Evolutionary conservation across 345 rosid species (phyloP), one percentile per base, ranked within the genome.

Genomic region (Laguncularia racemosa): DNA sequence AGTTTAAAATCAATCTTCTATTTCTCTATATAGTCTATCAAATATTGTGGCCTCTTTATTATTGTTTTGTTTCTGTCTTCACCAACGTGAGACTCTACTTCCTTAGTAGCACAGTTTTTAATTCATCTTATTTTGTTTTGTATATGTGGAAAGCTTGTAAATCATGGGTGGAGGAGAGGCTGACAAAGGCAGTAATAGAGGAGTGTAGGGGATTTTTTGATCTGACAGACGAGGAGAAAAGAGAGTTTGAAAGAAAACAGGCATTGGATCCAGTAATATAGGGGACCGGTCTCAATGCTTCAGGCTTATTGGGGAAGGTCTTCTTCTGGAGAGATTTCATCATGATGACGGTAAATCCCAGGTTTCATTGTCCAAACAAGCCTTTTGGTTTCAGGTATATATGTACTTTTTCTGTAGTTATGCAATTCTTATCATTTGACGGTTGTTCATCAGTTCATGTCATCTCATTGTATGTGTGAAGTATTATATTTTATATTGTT

Each of bases 251-350:
- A 57, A 77, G 71, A 17, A 76, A 81, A 49, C 56, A 73, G 56
- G 76, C 73, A 2, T 38, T 71, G 70, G 86, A 78, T 16, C 76
- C 86, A 2, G 68, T 78, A 16, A 64, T 75, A 50, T 71, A 54
- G 49, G 86, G 83, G 0, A 78, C 81, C 15, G 75, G 81, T 56
- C 73, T 78, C 50, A 75, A 75, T 50, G 16, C 63, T 49, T 58
- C 70, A 1, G 70, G 6, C 2, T 15, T 13, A 33, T 33, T 58
- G 46, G 85, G 77, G 1, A 52, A 72, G 20, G 67, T 62, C 16
- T 59, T 72, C 2, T 74, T 19, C 44, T 80, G 82, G 82, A 70
- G 72, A 57, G 80, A 75, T 61, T 78, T 65, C 54, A 69, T 81
- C 45, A 81, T 73, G 75, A 20, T 71, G 1, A 14, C 59, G 16